Evolutionary conservation across 257 asterid species (phyloP), one percentile per base, ranked within the genome.

Genomic region (Primulina tabacum): DNA sequence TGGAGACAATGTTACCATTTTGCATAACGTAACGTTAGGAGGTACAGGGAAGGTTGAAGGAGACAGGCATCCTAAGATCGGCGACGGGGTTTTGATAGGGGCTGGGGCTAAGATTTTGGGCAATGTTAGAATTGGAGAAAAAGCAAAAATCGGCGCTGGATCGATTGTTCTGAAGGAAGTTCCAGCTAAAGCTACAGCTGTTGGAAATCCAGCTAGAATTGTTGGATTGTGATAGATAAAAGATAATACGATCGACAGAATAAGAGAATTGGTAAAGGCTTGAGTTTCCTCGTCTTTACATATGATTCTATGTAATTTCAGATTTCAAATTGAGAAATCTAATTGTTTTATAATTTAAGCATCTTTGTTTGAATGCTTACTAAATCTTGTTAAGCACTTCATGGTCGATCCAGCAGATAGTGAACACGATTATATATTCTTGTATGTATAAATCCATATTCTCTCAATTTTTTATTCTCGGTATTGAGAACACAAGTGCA

Each of bases 51-150:
- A 92, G 88, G 75, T 18, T 18, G 81, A 78, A 4, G 96, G 92
- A 35, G 96, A 89, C 60, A 65, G 98, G 58, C 98, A 92, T 72
- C 97, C 95, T 0, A 87, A 89, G 85, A 82, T 92, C 62, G 93
- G 95, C 5, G 86, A 89, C 35, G 95, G 92, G 2, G 96, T 87
- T 20, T 43, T 87, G 55, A 87, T 89, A 6, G 98, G 98, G 17
- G 92, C 96, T 0, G 88, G 94, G 64, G 89, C 89, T 4, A 86
- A 87, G 7, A 65, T 92, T 55, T 69, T 92, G 43, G 97, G 97
- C 60, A 86, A 86, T 70, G 69, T 92, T 60, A 73, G 64, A 60
- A 77, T 92, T 16, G 95, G 95, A 0, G 83, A 79, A 7, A 75
- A 81, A 5, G 96, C 92, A 12, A 89, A 77, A 74, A 83, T 91